Evolutionary conservation across 2,329 filamentous ascomycete genomes (phyloP), one percentile per base, ranked within the genome.

Genomic region (Xylariaceae sp.): DNA sequence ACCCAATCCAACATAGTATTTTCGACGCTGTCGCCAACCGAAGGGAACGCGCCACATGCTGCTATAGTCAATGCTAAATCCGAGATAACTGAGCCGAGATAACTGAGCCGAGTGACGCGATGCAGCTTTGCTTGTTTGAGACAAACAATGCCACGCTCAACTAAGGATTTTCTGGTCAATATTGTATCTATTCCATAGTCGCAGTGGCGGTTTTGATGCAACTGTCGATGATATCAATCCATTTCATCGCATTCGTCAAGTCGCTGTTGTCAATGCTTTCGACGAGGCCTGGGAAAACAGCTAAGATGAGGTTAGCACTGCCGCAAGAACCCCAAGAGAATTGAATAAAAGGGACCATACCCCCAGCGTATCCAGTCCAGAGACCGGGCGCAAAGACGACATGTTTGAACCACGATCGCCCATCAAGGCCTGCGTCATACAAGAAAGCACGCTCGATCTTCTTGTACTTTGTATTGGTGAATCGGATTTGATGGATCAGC

Each of bases 321-420:
- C 13, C 30, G 39, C 18, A 22, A 6, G 21, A n/a, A 34, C 22
- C 2, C 30, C 6, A n/a, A 6, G 16, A 19, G n/a, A 19, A 12
- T 26, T 26, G 26, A 29, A 12, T 9, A n/a, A 15, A 16, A 40
- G 10, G 3, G 37, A 39, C 40, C 57, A 16, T 60, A 85, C 83
- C 81, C 66, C 91, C 92, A 0, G 90, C 77, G 70, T 96, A 96
- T 0, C 92, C 92, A 0, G 90, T 96, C 90, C 91, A 95, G 45
- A 92, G 70, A 0, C 92, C 92, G 0, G 92, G 92, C 1, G 92
- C 92, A 71, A 95, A 96, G 1, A 96, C 87, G 2, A 96, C 87
- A 65, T 96, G 92, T 74, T 96, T 96, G 75, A 92, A 97, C 91
- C 91, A 96, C 21, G 76, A 75, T 55, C 92, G 77, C 1, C 84